These are phyloP conservation scores for Ulvella scutata DNA, from an alignment of 139 green algal species.

Conservation along the genomic window DNA sequence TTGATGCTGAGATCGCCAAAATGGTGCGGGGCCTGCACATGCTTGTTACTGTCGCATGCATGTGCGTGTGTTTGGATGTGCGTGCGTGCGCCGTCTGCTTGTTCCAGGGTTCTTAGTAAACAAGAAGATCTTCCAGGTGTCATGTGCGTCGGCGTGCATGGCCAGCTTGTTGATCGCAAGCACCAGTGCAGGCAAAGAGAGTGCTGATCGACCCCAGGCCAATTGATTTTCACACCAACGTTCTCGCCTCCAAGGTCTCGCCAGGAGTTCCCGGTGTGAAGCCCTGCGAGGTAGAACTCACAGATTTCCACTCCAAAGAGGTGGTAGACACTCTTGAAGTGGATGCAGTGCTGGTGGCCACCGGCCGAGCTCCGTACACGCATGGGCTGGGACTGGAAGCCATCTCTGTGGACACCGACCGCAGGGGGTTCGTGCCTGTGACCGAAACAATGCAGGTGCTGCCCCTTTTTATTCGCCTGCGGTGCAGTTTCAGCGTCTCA, in stretches of 20 bases:
- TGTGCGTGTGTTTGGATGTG: too few species aligned
- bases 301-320: conserved; percentile 97
- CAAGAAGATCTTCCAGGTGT: not conserved
- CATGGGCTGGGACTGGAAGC: conserved; percentile 68
- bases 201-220: conserved; percentile 81
- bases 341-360: conserved; percentile 88
- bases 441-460: conserved; percentile 84
- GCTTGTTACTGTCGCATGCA: not conserved
- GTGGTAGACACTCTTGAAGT: conserved; percentile 86
- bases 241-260: conserved; percentile 81
- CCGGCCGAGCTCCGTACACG: conserved; percentile 52
- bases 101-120: too few species aligned
- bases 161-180: not conserved
- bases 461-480: too few species aligned
- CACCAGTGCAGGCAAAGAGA: conserved; percentile 46
- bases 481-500: too few species aligned
- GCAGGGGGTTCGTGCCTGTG: conserved; percentile 88
- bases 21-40: conserved; percentile 19
- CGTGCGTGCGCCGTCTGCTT: too few species aligned
- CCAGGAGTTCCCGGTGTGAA: conserved; percentile 65
- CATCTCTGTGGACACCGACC: conserved; percentile 61
- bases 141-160: not conserved
- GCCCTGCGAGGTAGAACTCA: conserved; percentile 92
- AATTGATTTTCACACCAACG: conserved; percentile 89
- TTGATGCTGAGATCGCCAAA: conserved; percentile 92